Evolutionary conservation across 805 yeast species (phyloP).

Genomic region (Henningerozyma blattae): DNA sequence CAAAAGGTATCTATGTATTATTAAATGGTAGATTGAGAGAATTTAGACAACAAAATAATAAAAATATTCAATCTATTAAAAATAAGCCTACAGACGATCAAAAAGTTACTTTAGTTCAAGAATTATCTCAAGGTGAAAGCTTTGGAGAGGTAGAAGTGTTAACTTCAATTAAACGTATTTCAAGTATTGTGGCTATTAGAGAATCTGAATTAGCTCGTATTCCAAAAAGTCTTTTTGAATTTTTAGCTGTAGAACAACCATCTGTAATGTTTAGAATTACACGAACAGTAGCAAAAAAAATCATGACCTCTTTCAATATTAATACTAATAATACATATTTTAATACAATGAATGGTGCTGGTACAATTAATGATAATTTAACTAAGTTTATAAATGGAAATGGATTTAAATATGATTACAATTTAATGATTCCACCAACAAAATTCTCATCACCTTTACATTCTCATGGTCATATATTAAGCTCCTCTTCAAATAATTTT

Average conservation of each 20-base stretch:
- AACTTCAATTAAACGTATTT: slow-evolving; percentile 60
- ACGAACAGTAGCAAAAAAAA: slow-evolving; percentile 64
- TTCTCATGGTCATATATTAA: slow-evolving; percentile 6
- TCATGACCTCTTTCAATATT: slow-evolving; percentile 6
- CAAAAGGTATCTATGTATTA: slow-evolving; percentile 85
- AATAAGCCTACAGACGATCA: slow-evolving; percentile 3
- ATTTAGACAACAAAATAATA: slow-evolving; percentile 18
- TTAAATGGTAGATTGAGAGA: slow-evolving; percentile 81
- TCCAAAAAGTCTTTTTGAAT: slow-evolving; percentile 81
- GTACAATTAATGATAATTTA: background rate
- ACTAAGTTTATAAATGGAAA: slow-evolving; percentile 8
- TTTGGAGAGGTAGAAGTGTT: slow-evolving; percentile 92
- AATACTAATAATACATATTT: slow-evolving; percentile 5
- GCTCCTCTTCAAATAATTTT: slow-evolving; percentile 27
- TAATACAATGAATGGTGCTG: slow-evolving; percentile 2
- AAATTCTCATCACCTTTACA: slow-evolving; percentile 4
- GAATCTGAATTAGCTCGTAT: slow-evolving; percentile 91
- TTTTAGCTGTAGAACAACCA: slow-evolving; percentile 74
- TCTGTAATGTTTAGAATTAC: slow-evolving; percentile 84
- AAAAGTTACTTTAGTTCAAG: slow-evolving; percentile 37
- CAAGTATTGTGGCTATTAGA: slow-evolving; percentile 71
- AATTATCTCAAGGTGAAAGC: slow-evolving; percentile 88
- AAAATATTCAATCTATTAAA: slow-evolving; percentile 6
- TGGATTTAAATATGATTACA: slow-evolving; percentile 17
- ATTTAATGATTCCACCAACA: slow-evolving; percentile 23